Percentiles rank a stretch among this genome's conserved stretches.
These are phyloP conservation scores for Ceratorhiza oryzae-sativae DNA, from an alignment of 1,284 basidiomycete genomes.

Conservation along the genomic window DNA sequence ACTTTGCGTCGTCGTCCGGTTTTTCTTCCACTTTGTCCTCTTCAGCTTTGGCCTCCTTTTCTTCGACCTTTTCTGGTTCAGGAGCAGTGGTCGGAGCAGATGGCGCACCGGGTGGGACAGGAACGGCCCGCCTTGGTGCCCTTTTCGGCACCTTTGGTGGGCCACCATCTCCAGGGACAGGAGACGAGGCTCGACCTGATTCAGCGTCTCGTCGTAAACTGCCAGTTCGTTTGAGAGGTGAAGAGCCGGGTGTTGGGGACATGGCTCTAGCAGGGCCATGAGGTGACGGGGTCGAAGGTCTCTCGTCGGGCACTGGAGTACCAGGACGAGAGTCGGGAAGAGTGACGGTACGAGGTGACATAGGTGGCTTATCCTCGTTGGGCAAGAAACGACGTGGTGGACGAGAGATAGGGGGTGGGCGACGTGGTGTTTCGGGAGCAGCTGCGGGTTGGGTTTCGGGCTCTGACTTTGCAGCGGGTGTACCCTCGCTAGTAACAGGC, in stretches of 20 bases:
- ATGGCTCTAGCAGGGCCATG: not conserved
- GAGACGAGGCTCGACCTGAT: constrained; percentile 8
- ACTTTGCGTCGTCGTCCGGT: not conserved
- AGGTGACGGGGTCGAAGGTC: constrained; percentile 17
- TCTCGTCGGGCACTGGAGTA: not conserved
- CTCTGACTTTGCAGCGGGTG: not conserved
- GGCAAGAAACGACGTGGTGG: constrained; percentile 19
- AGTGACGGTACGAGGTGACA: constrained; percentile 18
- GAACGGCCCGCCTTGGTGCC: constrained; percentile 45
- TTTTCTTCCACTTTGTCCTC: constrained; percentile 23
- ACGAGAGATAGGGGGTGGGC: constrained; percentile 14
- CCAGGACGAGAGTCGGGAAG: constrained; percentile 30
- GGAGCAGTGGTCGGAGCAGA: not conserved
- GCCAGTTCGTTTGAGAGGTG: constrained; percentile 65
- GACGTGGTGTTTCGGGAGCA: constrained; percentile 9
- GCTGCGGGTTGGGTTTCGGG: not conserved
- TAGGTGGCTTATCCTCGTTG: not conserved
- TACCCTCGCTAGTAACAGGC: constrained; percentile 45
- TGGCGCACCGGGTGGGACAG: constrained; percentile 46
- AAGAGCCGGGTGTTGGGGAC: constrained; percentile 47
- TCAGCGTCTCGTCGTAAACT: constrained; percentile 43
- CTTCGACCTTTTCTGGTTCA: constrained; percentile 26
- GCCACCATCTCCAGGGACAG: constrained; percentile 21
- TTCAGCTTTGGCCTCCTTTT: constrained; percentile 31
- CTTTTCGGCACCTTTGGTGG: constrained; percentile 31